Evolutionary conservation across 306 rosid species (phyloP).

Genomic region (Cucumis cinereus): DNA sequence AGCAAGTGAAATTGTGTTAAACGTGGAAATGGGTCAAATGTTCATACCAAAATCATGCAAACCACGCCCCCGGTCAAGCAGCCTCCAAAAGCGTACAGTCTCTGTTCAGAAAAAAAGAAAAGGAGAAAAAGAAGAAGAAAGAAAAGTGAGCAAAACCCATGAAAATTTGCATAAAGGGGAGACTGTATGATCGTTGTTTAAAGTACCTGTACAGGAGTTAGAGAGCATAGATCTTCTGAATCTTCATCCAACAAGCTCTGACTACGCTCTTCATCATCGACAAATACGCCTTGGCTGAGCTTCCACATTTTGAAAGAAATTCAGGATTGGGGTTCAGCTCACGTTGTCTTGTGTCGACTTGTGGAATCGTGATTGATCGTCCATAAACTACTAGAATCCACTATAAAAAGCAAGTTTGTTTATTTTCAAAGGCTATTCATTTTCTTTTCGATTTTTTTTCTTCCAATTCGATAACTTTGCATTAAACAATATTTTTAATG

Average conservation of each 20-base stretch:
- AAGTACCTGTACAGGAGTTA: slow-evolving; percentile 66
- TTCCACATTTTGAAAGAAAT: slow-evolving; percentile 48
- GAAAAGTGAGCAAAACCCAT: not conserved
- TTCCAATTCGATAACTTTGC: too few species aligned
- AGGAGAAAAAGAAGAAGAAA: slow-evolving; percentile 11
- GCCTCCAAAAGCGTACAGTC: slow-evolving; percentile 73
- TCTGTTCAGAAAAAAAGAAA: slow-evolving; percentile 46
- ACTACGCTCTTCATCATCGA: slow-evolving; percentile 34
- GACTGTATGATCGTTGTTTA: not conserved
- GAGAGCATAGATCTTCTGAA: slow-evolving; percentile 48
- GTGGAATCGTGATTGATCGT: not conserved
- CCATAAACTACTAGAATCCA: not conserved
- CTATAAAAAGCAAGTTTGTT: not conserved
- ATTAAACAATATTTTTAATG: too few species aligned
- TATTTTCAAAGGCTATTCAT: too few species aligned
- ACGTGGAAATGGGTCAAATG: not conserved
- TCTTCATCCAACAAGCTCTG: slow-evolving; percentile 49
- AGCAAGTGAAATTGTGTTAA: not conserved
- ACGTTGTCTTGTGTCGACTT: not conserved
- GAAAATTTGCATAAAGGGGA: not conserved
- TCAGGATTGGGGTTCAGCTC: not conserved
- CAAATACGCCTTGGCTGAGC: slow-evolving; percentile 22
- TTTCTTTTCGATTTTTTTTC: too few species aligned
- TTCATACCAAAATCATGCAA: slow-evolving; percentile 73
- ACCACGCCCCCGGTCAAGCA: slow-evolving; percentile 57